A percentile compares a stretch with the other conserved stretches of the same genome.
Evolutionary conservation across 169 alveolate species (phyloP).

Genomic region (Babesia bigemina): DNA sequence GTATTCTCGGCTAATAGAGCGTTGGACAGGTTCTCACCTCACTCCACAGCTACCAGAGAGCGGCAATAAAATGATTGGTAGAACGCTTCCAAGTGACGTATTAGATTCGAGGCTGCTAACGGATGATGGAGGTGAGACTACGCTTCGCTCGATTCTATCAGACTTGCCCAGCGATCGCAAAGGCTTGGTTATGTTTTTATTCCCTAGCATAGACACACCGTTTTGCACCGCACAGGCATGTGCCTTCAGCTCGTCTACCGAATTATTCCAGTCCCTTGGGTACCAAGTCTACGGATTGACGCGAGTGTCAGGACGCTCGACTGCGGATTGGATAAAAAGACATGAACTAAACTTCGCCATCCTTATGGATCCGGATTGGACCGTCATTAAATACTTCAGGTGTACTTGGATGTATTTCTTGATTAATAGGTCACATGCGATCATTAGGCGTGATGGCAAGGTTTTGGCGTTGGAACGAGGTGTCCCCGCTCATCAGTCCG

Average conservation of each 20-base stretch:
- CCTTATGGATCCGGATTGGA: conserved; percentile 69
- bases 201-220: conserved; percentile 78
- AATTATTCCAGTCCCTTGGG: conserved; percentile 53
- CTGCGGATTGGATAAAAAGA: conserved; percentile 69
- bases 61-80: conserved; percentile 28
- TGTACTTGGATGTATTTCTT: conserved; percentile 53
- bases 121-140: conserved; percentile 53
- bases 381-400: conserved; percentile 57
- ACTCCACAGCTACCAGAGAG: background rate
- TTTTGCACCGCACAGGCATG: conserved; percentile 79
- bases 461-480: conserved; percentile 72
- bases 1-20: background rate
- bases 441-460: conserved; percentile 61
- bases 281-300: conserved; percentile 75
- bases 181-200: conserved; percentile 75
- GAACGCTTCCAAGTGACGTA: conserved; percentile 49
- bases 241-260: conserved; percentile 44
- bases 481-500: conserved; percentile 60
- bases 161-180: conserved; percentile 60
- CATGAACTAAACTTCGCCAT: conserved; percentile 58
- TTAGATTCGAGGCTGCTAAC: conserved; percentile 57
- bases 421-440: conserved; percentile 70
- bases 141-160: conserved; percentile 41
- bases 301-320: conserved; percentile 41
- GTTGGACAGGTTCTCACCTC: background rate